Percentiles rank a stretch among this genome's conserved stretches.
phyloP scores from a whole-genome alignment of 2,329 filamentous ascomycete species.

The Cephalotrichum gorgonifer region DNA sequence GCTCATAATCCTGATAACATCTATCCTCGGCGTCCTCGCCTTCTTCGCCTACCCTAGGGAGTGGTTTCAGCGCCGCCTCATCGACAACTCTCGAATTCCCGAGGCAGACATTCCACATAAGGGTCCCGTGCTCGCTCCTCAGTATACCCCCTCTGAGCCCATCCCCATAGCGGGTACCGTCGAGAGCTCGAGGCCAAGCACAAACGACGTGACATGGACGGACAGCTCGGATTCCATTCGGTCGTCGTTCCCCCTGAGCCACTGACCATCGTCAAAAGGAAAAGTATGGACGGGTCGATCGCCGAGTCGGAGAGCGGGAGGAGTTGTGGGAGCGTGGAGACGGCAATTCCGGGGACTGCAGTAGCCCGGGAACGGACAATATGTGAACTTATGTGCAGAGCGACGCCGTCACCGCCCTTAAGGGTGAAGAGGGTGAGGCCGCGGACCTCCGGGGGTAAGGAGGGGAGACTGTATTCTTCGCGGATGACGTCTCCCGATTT shows the following conservation, averaged over 20 bases:
- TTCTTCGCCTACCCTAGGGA: slow-evolving; percentile 1
- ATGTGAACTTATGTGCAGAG: not conserved
- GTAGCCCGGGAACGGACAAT: not conserved
- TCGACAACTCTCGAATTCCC: not conserved
- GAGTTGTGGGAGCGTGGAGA: not conserved
- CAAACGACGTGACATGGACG: not conserved
- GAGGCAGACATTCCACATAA: too few species aligned
- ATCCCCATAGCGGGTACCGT: not conserved
- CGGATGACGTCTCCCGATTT: not conserved
- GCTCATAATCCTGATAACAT: slow-evolving; percentile 2
- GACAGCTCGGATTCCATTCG: not conserved
- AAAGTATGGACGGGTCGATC: not conserved
- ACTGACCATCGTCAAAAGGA: slow-evolving; percentile 1
- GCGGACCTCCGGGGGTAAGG: not conserved
- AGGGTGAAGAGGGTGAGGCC: slow-evolving; percentile 1
- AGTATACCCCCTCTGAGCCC: too few species aligned
- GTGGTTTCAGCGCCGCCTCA: not conserved
- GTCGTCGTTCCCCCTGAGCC: not conserved
- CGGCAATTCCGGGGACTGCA: not conserved
- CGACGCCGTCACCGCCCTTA: slow-evolving; percentile 1
- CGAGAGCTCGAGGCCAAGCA: not conserved
- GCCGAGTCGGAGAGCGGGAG: not conserved
- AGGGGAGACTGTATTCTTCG: not conserved
- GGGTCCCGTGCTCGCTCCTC: too few species aligned
- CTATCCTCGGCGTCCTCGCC: not conserved